These are phyloP conservation scores for Cladophialophora psammophila DNA, from an alignment of 2,329 filamentous ascomycete species.

Conservation along the genomic window DNA sequence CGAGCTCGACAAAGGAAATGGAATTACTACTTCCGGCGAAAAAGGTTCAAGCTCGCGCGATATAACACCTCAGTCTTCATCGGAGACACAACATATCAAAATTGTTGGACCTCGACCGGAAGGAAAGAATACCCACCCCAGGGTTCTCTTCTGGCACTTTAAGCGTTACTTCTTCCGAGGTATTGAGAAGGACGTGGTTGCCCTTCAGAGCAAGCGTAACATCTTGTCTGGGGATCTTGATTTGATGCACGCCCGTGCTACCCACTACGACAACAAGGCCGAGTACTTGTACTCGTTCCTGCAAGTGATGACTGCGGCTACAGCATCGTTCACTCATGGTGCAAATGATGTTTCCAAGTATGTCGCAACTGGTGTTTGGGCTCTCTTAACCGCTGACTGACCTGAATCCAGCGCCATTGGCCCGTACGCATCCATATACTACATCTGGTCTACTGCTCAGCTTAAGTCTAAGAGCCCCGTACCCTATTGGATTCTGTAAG, in stretches of 20 bases:
- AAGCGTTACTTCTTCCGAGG: conserved; percentile 23
- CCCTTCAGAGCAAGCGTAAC: conserved; percentile 11
- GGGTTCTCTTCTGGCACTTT: conserved; percentile 25
- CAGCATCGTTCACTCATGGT: conserved; percentile 65
- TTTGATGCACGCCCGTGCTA: conserved; percentile 58
- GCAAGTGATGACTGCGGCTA: conserved; percentile 60
- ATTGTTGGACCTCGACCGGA: conserved; percentile 23
- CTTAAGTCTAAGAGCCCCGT: conserved; percentile 70
- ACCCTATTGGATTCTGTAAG: conserved; percentile 72
- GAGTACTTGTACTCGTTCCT: conserved; percentile 66
- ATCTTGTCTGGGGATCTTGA: conserved; percentile 20
- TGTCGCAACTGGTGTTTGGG: too few species aligned
- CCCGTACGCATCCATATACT: conserved; percentile 73
- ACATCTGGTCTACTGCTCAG: conserved; percentile 69
- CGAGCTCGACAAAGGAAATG: background rate
- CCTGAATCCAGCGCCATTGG: conserved; percentile 59
- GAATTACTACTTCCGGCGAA: background rate
- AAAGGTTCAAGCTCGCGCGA: too few species aligned
- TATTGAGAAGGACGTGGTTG: conserved; percentile 21
- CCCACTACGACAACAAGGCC: conserved; percentile 72
- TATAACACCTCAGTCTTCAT: background rate
- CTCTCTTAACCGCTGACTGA: too few species aligned
- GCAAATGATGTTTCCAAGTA: conserved; percentile 76
- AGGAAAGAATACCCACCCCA: background rate
- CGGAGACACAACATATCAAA: background rate